phyloP scores from a whole-genome alignment of 108 stramenopile genomes.

The Aureococcus anophagefferens region DNA sequence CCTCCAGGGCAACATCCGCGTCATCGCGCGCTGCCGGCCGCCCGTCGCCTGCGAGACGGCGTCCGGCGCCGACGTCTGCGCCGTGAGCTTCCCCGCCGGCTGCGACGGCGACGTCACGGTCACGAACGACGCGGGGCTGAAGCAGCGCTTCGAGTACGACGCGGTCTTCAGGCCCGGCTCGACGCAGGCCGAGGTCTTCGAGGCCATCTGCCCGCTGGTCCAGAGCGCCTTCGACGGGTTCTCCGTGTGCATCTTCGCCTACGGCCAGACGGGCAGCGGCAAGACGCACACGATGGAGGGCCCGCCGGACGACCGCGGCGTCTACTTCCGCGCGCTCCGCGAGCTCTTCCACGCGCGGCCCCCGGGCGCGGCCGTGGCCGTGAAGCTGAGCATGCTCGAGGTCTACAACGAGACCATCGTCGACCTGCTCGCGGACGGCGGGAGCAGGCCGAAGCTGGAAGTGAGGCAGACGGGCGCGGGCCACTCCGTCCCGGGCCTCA shows the following conservation, averaged over 20 bases:
- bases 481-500: conserved; percentile 41
- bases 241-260: conserved; percentile 41
- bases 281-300: conserved; percentile 55
- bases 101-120: background rate
- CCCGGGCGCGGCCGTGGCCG: conserved; percentile 3
- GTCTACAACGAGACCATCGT: conserved; percentile 49
- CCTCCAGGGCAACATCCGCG: conserved; percentile 44
- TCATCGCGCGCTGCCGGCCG: conserved; percentile 37
- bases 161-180: conserved; percentile 36
- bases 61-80: background rate
- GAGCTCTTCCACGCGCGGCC: conserved; percentile 29
- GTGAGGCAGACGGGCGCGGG: conserved; percentile 28
- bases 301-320: conserved; percentile 30
- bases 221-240: conserved; percentile 41
- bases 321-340: conserved; percentile 40
- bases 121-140: conserved; percentile 8
- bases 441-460: conserved; percentile 34
- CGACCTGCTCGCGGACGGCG: conserved; percentile 26
- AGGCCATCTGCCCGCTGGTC: conserved; percentile 34
- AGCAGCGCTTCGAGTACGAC: conserved; percentile 44
- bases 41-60: conserved; percentile 15
- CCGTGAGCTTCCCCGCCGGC: background rate
- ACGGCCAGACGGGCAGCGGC: conserved; percentile 42
- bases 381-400: conserved; percentile 46
- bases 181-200: conserved; percentile 34